A percentile compares a stretch with the other conserved stretches of the same genome.
These are phyloP conservation scores for Globisporangium carolinianum DNA, from an alignment of 352 stramenopile species.

Conservation along the genomic window DNA sequence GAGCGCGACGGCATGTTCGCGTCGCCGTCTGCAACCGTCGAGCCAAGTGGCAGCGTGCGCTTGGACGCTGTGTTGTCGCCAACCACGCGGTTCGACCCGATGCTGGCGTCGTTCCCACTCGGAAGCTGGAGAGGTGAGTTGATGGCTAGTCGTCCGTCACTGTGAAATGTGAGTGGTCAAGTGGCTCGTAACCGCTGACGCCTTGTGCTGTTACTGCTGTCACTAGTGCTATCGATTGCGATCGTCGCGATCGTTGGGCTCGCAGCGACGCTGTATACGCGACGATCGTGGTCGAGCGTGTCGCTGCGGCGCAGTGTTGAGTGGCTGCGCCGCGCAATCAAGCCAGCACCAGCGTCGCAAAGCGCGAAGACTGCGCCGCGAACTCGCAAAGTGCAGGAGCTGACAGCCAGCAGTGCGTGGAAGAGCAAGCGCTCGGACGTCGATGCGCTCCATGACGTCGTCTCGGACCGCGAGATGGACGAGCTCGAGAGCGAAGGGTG, in stretches of 20 bases:
- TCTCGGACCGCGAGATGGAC: conserved; percentile 11
- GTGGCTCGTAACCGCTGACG: too few relatives aligned
- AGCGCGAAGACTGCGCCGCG: not conserved
- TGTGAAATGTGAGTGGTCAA: not conserved
- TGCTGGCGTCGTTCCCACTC: conserved; percentile 36
- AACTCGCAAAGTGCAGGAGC: conserved; percentile 4
- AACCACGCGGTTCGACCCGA: conserved; percentile 14
- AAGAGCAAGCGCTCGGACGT: conserved; percentile 13
- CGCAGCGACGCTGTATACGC: conserved; percentile 40
- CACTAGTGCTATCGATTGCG: conserved; percentile 37
- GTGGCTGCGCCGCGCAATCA: conserved; percentile 12
- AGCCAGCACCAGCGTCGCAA: not conserved
- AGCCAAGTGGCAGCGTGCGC: conserved; percentile 15
- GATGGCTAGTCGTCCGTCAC: not conserved
- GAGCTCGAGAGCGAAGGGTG: conserved; percentile 13
- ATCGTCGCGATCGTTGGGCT: conserved; percentile 45
- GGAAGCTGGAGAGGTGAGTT: conserved; percentile 48
- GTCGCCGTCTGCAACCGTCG: conserved; percentile 7
- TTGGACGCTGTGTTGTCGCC: conserved; percentile 29
- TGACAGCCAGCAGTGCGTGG: conserved; percentile 2
- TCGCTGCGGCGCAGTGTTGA: conserved; percentile 5
- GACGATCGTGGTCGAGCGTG: conserved; percentile 29
- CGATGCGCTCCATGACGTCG: not conserved
- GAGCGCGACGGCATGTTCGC: conserved; percentile 26
- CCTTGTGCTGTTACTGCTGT: too few relatives aligned